A percentile compares a stretch with the other conserved stretches of the same genome.
phyloP scores from a whole-genome alignment of 345 rosid species.

The Jatropha curcas region DNA sequence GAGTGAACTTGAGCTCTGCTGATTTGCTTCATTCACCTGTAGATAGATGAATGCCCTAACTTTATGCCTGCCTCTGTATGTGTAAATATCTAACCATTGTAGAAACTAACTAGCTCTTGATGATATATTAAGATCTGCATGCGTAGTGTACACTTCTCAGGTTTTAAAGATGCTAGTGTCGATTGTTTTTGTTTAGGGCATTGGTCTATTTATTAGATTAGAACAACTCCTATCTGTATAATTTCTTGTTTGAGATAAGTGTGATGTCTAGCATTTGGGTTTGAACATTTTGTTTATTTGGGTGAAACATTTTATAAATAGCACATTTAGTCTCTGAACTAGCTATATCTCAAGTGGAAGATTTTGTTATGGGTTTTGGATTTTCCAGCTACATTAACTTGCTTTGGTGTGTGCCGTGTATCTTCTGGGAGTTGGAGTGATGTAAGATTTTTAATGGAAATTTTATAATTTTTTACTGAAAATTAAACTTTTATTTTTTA shows the following conservation, averaged over 20 bases:
- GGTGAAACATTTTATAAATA: not conserved
- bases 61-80: not conserved
- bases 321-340: too few relatives aligned
- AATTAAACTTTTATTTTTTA: too few relatives aligned
- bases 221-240: not conserved
- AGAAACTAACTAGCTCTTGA: not conserved
- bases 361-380: too few relatives aligned
- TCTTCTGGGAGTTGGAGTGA: too few relatives aligned
- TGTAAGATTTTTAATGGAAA: too few relatives aligned
- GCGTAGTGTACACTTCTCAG: not conserved
- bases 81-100: not conserved
- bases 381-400: too few relatives aligned
- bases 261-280: slow-evolving; percentile 8
- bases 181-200: not conserved
- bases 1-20: slow-evolving; percentile 32
- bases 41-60: slow-evolving; percentile 26
- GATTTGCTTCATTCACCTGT: slow-evolving; percentile 19
- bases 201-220: not conserved
- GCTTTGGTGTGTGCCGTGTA: too few relatives aligned
- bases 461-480: too few relatives aligned
- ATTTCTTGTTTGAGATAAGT: not conserved
- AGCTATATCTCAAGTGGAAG: too few relatives aligned
- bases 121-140: not conserved
- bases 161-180: not conserved
- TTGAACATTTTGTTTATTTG: not conserved